Evolutionary conservation across 108 stramenopile genomes (phyloP).

Genomic region (Cylindrotheca fusiformis): DNA sequence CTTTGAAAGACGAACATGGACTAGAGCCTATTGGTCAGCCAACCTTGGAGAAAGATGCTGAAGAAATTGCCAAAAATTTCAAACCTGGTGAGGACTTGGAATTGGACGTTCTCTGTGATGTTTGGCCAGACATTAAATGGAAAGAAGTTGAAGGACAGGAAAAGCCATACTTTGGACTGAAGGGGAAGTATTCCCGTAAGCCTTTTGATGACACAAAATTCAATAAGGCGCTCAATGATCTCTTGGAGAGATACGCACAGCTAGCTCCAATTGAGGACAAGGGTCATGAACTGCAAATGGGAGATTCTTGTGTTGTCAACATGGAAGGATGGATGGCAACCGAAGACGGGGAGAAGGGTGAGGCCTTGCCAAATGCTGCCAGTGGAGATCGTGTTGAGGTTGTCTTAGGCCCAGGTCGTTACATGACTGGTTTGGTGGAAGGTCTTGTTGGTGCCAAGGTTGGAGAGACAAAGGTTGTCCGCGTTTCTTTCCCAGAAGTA

Average conservation of each 20-base stretch:
- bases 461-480: constrained; percentile 59
- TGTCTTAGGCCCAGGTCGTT: constrained; percentile 75
- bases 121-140: constrained; percentile 88
- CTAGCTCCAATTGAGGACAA: constrained; percentile 56
- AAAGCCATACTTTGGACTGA: constrained; percentile 77
- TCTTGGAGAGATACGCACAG: constrained; percentile 74
- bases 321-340: constrained; percentile 86
- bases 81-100: constrained; percentile 58
- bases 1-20: constrained; percentile 75
- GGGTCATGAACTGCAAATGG: constrained; percentile 53
- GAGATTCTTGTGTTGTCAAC: constrained; percentile 81
- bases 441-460: constrained; percentile 83
- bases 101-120: constrained; percentile 74
- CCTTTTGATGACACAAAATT: constrained; percentile 79
- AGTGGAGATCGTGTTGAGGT: constrained; percentile 85
- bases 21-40: constrained; percentile 86
- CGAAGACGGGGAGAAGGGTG: constrained; percentile 66
- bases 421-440: constrained; percentile 87
- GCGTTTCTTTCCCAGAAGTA: constrained; percentile 78
- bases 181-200: constrained; percentile 70
- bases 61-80: constrained; percentile 51
- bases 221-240: constrained; percentile 75
- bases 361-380: constrained; percentile 80
- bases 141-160: constrained; percentile 46
- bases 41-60: constrained; percentile 45